Conservation (phyloP, 352 stramenopile species). For the Globisporangium takayamanum region DNA sequence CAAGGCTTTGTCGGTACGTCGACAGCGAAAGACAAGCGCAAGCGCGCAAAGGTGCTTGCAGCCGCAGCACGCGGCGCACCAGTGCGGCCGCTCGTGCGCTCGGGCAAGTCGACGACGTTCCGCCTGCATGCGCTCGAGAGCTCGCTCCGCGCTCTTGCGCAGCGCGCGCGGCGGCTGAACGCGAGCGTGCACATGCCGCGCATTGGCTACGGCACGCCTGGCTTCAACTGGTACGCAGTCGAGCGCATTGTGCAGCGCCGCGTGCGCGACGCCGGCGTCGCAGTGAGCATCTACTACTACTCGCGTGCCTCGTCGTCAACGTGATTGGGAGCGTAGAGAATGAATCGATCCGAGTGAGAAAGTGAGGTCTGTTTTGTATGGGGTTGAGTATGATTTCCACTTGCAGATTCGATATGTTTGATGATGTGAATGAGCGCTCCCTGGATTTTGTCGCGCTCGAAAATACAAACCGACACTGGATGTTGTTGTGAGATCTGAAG, state of each 20-base stretch:
- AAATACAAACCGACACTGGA: too few species aligned
- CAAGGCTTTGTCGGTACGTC: conserved; percentile 41
- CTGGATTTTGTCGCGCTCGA: too few species aligned
- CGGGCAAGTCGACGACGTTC: conserved; percentile 59
- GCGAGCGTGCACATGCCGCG: conserved; percentile 71
- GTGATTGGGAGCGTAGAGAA: too few species aligned
- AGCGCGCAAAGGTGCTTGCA: conserved; percentile 12
- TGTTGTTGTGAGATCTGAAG: too few species aligned
- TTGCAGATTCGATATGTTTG: too few species aligned
- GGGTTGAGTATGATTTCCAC: not conserved
- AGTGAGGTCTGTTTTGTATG: not conserved
- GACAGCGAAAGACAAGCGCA: conserved; percentile 42
- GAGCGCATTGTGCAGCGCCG: conserved; percentile 65
- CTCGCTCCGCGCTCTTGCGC: conserved; percentile 33
- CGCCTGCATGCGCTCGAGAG: conserved; percentile 56
- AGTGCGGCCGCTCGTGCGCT: conserved; percentile 23
- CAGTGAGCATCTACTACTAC: conserved; percentile 72
- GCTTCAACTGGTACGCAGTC: conserved; percentile 82
- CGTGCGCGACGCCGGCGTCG: conserved; percentile 42
- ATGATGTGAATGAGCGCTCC: too few species aligned
- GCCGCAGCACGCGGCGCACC: conserved; percentile 5
- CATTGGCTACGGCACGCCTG: conserved; percentile 67
- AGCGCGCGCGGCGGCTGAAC: conserved; percentile 23
- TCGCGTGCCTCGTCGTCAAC: conserved; percentile 1
- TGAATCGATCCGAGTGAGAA: too few species aligned